Evolutionary conservation across 1,284 basidiomycete species (phyloP), one percentile per base, ranked within the genome.

Genomic region (Ustilago trichophora): DNA sequence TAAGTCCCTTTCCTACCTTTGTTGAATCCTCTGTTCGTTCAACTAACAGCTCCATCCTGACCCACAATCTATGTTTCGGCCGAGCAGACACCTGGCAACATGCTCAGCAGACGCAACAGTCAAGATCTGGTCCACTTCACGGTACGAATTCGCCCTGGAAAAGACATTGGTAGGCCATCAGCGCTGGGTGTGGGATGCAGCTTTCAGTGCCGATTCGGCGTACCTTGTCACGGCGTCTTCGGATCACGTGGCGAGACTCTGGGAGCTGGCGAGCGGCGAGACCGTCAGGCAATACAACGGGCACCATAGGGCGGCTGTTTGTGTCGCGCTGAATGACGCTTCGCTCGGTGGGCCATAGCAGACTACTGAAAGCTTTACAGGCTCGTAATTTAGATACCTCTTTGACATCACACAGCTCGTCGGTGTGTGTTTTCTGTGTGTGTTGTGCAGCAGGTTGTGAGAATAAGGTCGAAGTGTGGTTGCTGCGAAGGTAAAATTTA

Each of bases 141-240:
- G 89, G 73, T 94, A 90, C 82, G 92, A 94, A 75, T 94, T 95
- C 80, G 90, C 88, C 71, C 87, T 91, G 45, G 94, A 97, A 73
- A 95, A 94, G 83, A 88, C 85, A 93, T 36, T 87, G 88, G 76
- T 75, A 2, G 96, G 96, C 1, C 96, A 99, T 83, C 96, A 99
- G 82, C 87, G 96, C 65, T 98, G 96, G 96, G 96, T 98, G 19
- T 98, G 96, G 96, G 96, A 99, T 82, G 94, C 94, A 78, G 96
- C 96, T 10, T 98, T 98, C 83, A 95, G 92, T 78, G 96, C 96
- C 21, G 96, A 98, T 83, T 96, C 93, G 37, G 94, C 94, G 6
- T 98, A 98, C 83, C 86, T 98, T 33, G 95, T 98, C 16, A 96
- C 93, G 72, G 96, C 96, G 0, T 95, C 92, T 35, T 96, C 93